phyloP scores from a whole-genome alignment of 2,329 filamentous ascomycete species.

The Venturia asperata region DNA sequence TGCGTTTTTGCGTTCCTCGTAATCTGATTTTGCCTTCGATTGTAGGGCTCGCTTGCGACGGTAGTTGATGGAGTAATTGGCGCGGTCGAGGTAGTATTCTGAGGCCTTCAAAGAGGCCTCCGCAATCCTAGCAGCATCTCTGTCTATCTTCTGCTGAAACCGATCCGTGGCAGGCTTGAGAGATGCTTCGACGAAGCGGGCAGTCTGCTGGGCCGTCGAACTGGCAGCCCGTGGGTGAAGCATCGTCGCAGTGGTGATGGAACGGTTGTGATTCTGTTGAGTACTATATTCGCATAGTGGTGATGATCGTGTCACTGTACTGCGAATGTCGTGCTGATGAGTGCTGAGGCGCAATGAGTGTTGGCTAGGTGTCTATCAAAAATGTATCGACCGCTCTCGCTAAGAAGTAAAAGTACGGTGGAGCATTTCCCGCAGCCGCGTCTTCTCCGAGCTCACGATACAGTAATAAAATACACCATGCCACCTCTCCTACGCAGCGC shows the following conservation, averaged over 20 bases:
- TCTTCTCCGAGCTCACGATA: slow-evolving; percentile 24
- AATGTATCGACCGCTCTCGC: slow-evolving; percentile 25
- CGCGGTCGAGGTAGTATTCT: slow-evolving; percentile 4
- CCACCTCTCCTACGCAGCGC: slow-evolving; percentile 24
- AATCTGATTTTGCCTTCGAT: not conserved
- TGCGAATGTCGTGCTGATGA: not conserved
- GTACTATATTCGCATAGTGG: not conserved
- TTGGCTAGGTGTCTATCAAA: slow-evolving; percentile 22
- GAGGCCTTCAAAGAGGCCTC: slow-evolving; percentile 6
- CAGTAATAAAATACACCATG: slow-evolving; percentile 18
- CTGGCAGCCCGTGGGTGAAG: not conserved
- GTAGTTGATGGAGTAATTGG: slow-evolving; percentile 13
- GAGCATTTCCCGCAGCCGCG: slow-evolving; percentile 14
- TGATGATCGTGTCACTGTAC: not conserved
- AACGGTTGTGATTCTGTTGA: not conserved
- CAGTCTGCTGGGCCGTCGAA: not conserved
- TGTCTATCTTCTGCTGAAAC: not conserved
- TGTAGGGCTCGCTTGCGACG: not conserved
- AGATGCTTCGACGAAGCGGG: not conserved
- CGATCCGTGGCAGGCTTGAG: not conserved
- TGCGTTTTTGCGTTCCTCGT: not conserved
- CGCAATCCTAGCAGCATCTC: not conserved
- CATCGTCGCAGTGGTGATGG: not conserved
- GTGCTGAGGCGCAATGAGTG: not conserved
- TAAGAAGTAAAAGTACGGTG: too few species aligned